A percentile compares a stretch with the other conserved stretches of the same genome.
Conservation (phyloP, 2,329 filamentous ascomycete genomes). For the Aspergillus piperis region DNA sequence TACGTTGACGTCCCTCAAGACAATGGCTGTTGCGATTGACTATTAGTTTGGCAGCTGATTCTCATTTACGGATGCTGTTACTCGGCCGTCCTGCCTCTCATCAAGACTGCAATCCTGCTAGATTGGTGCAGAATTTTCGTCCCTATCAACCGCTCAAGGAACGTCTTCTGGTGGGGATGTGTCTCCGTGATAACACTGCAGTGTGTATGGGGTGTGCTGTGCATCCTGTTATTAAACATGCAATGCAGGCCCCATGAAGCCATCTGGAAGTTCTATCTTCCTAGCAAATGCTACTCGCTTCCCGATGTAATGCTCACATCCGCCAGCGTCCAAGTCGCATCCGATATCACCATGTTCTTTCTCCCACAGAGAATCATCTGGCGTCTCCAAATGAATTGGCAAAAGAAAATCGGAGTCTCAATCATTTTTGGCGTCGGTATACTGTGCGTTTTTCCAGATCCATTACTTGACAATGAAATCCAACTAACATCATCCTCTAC, state of each 20-base stretch:
- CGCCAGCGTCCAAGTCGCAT: slow-evolving; percentile 35
- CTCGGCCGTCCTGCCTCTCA: slow-evolving; percentile 38
- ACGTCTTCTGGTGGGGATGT: slow-evolving; percentile 41
- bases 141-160: slow-evolving; percentile 26
- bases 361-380: slow-evolving; percentile 42
- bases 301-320: slow-evolving; percentile 32
- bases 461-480: background rate
- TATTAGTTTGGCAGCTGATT: slow-evolving; percentile 14
- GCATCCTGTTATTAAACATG: slow-evolving; percentile 37
- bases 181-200: slow-evolving; percentile 35
- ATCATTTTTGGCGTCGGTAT: slow-evolving; percentile 37
- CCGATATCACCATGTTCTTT: slow-evolving; percentile 36
- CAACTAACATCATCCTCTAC: background rate
- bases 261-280: slow-evolving; percentile 38
- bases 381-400: slow-evolving; percentile 32
- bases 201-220: slow-evolving; percentile 28
- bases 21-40: no score
- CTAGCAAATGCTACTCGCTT: slow-evolving; percentile 34
- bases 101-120: slow-evolving; percentile 47
- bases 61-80: slow-evolving; percentile 41
- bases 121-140: slow-evolving; percentile 48
- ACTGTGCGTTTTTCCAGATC: slow-evolving; percentile 27
- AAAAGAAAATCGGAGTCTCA: slow-evolving; percentile 35
- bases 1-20: background rate
- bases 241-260: slow-evolving; percentile 37